A percentile compares a stretch with the other conserved stretches of the same genome.
Evolutionary conservation across 2,329 filamentous ascomycete species (phyloP).

Genomic region (Neonectria magnoliae): DNA sequence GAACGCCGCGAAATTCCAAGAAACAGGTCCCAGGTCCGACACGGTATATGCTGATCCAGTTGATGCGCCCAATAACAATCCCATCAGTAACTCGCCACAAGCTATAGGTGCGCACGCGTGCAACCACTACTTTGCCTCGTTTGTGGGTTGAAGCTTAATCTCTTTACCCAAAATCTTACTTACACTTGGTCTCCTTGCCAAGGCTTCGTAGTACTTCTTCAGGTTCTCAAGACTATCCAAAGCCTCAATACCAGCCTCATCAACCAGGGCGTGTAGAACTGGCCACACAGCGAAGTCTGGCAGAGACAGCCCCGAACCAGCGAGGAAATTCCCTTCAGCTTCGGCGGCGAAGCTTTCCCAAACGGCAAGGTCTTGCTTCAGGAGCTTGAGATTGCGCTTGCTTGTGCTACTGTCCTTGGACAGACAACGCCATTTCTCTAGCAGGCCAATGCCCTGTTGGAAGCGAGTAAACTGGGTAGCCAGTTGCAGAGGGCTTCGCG

Average conservation of each 20-base stretch:
- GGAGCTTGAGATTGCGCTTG: conserved; percentile 29
- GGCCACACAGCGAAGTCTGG: conserved; percentile 69
- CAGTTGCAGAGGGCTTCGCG: conserved; percentile 42
- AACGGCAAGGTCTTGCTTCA: conserved; percentile 48
- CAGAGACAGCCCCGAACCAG: conserved; percentile 53
- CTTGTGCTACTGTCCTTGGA: conserved; percentile 10
- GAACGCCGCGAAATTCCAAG: not conserved
- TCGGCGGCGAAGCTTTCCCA: conserved; percentile 53
- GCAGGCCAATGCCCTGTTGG: conserved; percentile 50
- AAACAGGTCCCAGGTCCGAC: too few species aligned
- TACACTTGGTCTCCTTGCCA: conserved; percentile 36
- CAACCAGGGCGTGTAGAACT: conserved; percentile 58
- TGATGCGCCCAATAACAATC: not conserved
- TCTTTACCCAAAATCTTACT: conserved; percentile 37
- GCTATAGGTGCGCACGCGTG: not conserved
- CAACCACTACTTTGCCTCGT: not conserved
- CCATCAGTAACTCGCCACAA: not conserved
- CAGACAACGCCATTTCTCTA: conserved; percentile 48
- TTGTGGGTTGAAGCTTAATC: not conserved
- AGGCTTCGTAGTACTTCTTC: conserved; percentile 50
- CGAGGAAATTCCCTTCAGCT: conserved; percentile 54
- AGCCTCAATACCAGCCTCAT: conserved; percentile 44
- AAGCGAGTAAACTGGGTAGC: conserved; percentile 54
- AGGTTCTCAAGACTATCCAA: conserved; percentile 47
- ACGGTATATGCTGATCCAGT: not conserved